Conservation (phyloP, 2,329 filamentous ascomycete genomes). For the Cladosporium sp. region DNA sequence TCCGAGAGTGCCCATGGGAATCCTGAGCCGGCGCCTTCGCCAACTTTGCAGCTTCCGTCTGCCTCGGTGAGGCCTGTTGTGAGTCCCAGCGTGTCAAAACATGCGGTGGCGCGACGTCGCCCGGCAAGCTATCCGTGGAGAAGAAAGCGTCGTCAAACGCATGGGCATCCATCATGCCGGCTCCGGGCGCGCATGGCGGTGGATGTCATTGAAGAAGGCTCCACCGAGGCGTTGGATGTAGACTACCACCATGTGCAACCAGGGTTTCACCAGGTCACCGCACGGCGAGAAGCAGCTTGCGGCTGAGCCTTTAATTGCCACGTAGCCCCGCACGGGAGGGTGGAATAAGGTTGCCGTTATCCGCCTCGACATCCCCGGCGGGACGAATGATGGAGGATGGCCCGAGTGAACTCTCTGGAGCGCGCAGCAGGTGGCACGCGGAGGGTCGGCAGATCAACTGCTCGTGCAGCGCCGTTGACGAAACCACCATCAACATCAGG, state of each 20-base stretch:
- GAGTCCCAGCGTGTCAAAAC: conserved; percentile 6
- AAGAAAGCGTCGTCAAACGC: not conserved
- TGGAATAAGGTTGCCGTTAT: conserved; percentile 2
- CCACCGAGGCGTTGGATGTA: not conserved
- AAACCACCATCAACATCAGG: too few species aligned
- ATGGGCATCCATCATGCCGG: conserved; percentile 6
- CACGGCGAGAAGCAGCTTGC: not conserved
- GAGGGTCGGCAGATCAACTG: too few species aligned
- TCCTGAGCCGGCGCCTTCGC: not conserved
- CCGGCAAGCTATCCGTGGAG: not conserved
- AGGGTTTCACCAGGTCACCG: too few species aligned
- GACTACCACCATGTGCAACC: not conserved
- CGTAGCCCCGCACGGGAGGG: conserved; percentile 9
- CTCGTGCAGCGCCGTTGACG: too few species aligned
- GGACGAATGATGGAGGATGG: too few species aligned
- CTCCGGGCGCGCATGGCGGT: not conserved
- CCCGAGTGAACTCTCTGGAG: too few species aligned
- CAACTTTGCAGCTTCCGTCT: conserved; percentile 1
- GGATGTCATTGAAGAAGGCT: not conserved
- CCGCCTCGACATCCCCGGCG: not conserved
- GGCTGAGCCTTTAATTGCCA: conserved; percentile 8
- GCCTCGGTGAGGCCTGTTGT: conserved; percentile 1
- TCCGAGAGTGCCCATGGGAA: not conserved
- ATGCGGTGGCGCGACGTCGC: not conserved
- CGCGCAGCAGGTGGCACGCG: too few species aligned